Conservation (phyloP, 202 grass and related monocot genomes). For the Elaeis oleifera region DNA sequence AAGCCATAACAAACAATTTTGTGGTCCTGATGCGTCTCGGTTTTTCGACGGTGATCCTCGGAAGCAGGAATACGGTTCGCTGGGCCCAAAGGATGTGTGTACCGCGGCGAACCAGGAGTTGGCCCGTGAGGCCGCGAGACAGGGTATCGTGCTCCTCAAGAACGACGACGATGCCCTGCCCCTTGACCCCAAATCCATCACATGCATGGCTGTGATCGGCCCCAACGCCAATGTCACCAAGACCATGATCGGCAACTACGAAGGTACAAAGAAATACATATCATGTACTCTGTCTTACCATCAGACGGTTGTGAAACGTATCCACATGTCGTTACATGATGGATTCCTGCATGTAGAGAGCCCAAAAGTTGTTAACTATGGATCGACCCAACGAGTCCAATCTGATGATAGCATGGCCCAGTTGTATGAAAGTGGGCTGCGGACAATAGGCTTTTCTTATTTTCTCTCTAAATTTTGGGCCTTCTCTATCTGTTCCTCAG, state of each 20-base stretch:
- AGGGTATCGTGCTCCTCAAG: conserved; percentile 97
- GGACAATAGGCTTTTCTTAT: no score
- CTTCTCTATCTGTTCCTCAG: no score
- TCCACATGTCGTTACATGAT: no score
- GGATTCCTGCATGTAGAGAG: no score
- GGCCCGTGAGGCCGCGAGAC: conserved; percentile 63
- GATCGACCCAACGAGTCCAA: no score
- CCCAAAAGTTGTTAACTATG: no score
- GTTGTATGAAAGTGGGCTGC: no score
- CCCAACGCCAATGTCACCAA: conserved; percentile 86
- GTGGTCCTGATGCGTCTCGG: conserved; percentile 68
- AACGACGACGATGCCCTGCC: conserved; percentile 53
- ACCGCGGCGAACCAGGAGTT: conserved; percentile 61
- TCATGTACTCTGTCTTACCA: no score
- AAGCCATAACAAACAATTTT: conserved; percentile 87
- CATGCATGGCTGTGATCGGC: conserved; percentile 77
- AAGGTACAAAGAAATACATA: conserved; percentile 27
- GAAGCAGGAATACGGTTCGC: conserved; percentile 53
- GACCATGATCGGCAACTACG: conserved; percentile 96
- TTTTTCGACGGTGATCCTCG: conserved; percentile 87
- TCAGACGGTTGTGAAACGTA: no score
- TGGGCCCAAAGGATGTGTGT: conserved; percentile 78
- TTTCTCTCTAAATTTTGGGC: no score
- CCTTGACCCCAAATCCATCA: conserved; percentile 43
- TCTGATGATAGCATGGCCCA: no score